phyloP scores from a whole-genome alignment of 345 rosid species.

The Eucalyptus virginea region DNA sequence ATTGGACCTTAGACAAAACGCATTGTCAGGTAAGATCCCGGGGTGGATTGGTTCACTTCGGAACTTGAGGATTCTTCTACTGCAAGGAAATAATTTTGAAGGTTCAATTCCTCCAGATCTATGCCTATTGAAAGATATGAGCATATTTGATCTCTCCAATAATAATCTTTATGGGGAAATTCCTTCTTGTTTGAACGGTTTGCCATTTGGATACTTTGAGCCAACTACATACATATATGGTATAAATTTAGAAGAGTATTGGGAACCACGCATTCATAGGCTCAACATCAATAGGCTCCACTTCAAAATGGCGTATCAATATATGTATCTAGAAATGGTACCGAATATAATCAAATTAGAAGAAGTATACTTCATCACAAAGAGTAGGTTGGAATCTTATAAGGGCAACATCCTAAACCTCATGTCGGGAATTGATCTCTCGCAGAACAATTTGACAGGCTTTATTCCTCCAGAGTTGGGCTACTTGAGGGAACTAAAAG shows the following conservation, averaged over 20 bases:
- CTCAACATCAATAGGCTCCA: rapidly evolving
- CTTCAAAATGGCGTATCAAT: rapidly evolving
- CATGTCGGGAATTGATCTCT: neutral
- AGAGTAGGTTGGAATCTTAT: neutral
- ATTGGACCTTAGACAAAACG: neutral
- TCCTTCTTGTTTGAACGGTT: neutral
- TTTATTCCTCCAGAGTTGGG: neutral
- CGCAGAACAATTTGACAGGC: neutral
- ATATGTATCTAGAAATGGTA: rapidly evolving
- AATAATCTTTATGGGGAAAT: neutral
- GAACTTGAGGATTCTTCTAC: neutral
- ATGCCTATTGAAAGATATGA: neutral
- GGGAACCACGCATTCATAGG: rapidly evolving
- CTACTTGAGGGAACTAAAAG: neutral
- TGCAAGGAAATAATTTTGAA: neutral
- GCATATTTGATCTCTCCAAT: neutral
- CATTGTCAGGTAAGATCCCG: neutral
- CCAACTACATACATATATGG: rapidly evolving
- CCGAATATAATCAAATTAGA: rapidly evolving
- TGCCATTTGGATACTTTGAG: neutral
- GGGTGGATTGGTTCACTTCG: neutral
- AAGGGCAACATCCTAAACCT: neutral
- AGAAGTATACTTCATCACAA: neutral
- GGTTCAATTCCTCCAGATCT: neutral
- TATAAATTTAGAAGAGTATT: rapidly evolving